These are phyloP conservation scores for Agaricales sp. DNA, from an alignment of 1,284 basidiomycete genomes.

Conservation along the genomic window DNA sequence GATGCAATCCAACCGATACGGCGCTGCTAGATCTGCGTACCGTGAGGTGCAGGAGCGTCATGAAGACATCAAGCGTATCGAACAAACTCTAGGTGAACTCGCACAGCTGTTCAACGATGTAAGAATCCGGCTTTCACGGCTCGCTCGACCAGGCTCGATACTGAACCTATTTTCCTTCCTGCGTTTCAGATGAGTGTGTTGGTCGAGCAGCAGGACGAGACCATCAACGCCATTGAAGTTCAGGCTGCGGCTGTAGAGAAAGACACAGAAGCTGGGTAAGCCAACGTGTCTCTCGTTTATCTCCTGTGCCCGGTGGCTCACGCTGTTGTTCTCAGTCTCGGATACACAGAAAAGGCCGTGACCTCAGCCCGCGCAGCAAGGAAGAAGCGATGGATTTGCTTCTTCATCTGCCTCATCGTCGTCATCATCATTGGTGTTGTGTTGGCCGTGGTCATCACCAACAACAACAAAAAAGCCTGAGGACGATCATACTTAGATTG, in stretches of 20 bases:
- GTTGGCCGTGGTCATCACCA: conserved; percentile 42
- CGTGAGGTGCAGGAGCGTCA: conserved; percentile 95
- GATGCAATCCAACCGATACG: conserved; percentile 85
- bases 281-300: conserved; percentile 10
- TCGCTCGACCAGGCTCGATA: too few relatives aligned
- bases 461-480: conserved; percentile 17
- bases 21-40: conserved; percentile 85
- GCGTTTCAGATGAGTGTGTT: conserved; percentile 77
- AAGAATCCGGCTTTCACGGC: too few relatives aligned
- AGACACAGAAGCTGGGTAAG: conserved; percentile 78
- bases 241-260: conserved; percentile 65
- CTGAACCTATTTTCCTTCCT: too few relatives aligned
- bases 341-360: conserved; percentile 81
- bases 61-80: conserved; percentile 92
- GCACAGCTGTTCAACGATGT: conserved; percentile 95
- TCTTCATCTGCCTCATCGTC: conserved; percentile 58
- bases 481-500: background rate
- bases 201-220: conserved; percentile 89
- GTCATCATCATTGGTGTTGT: conserved; percentile 56
- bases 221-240: conserved; percentile 71
- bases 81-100: conserved; percentile 85
- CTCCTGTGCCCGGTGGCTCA: conserved; percentile 3
- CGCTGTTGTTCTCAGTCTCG: conserved; percentile 37
- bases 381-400: conserved; percentile 92
- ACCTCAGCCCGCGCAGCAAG: conserved; percentile 81